Evolutionary conservation across 2,329 filamentous ascomycete species (phyloP).

Genomic region (Phaeosphaeriaceae sp.): DNA sequence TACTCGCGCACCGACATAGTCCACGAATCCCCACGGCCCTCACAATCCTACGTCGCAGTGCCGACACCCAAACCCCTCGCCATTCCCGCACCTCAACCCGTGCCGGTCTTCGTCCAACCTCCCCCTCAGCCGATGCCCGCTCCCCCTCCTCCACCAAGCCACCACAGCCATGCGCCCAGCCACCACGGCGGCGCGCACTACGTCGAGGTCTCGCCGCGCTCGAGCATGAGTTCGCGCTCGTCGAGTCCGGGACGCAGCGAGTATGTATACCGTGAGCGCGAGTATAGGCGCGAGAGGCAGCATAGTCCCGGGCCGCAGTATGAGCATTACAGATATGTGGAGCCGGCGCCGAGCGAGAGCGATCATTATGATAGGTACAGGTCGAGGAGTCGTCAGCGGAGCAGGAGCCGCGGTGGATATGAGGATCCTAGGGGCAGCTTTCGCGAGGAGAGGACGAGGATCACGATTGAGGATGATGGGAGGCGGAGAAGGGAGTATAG

Average conservation of each 20-base stretch:
- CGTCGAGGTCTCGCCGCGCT: conserved; percentile 53
- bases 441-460: conserved; percentile 41
- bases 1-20: conserved; percentile 43
- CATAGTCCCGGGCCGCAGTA: conserved; percentile 49
- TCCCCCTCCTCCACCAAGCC: conserved; percentile 32
- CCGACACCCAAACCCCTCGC: conserved; percentile 40
- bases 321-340: conserved; percentile 57
- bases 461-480: conserved; percentile 36
- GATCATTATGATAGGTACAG: conserved; percentile 35
- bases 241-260: conserved; percentile 43
- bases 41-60: conserved; percentile 39
- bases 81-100: conserved; percentile 50
- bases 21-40: conserved; percentile 37
- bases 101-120: conserved; percentile 49
- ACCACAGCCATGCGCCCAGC: conserved; percentile 19
- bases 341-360: conserved; percentile 44
- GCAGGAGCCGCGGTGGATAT: conserved; percentile 39
- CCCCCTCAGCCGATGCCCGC: conserved; percentile 31
- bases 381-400: conserved; percentile 37
- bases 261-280: conserved; percentile 54
- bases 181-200: conserved; percentile 45
- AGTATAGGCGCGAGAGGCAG: conserved; percentile 50
- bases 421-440: conserved; percentile 36
- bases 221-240: conserved; percentile 38
- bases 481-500: conserved; percentile 34